Percentiles rank a stretch among this genome's conserved stretches.
phyloP scores from a whole-genome alignment of 2,329 filamentous ascomycete genomes.

The Claviceps citrina region DNA sequence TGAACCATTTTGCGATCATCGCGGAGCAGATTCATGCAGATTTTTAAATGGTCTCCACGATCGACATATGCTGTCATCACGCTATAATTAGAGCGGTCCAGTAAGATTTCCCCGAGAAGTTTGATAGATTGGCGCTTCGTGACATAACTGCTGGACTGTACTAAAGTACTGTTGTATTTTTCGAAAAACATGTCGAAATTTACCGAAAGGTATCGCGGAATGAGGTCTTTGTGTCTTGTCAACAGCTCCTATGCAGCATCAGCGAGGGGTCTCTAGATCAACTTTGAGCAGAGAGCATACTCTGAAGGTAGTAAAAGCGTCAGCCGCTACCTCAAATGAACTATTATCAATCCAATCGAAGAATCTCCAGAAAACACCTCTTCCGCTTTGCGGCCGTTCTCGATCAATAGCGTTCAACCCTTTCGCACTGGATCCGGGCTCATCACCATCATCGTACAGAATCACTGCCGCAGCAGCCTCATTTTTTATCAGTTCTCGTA shows the following conservation, averaged over 20 bases:
- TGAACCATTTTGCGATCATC: slow-evolving; percentile 98
- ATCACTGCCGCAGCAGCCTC: slow-evolving; percentile 84
- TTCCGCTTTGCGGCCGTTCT: slow-evolving; percentile 57
- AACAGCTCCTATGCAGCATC: slow-evolving; percentile 57
- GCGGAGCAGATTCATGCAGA: slow-evolving; percentile 91
- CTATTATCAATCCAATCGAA: slow-evolving; percentile 96
- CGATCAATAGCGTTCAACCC: slow-evolving; percentile 66
- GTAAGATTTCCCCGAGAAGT: slow-evolving; percentile 80
- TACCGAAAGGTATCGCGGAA: slow-evolving; percentile 70
- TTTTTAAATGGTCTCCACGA: slow-evolving; percentile 86
- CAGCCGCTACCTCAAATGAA: slow-evolving; percentile 89
- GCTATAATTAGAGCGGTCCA: slow-evolving; percentile 91
- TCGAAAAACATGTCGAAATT: slow-evolving; percentile 92
- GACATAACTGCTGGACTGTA: slow-evolving; percentile 90
- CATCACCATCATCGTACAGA: slow-evolving; percentile 74
- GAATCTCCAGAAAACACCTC: slow-evolving; percentile 89
- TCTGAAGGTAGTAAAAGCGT: slow-evolving; percentile 94
- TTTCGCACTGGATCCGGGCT: slow-evolving; percentile 54
- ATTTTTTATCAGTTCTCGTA: slow-evolving; percentile 77
- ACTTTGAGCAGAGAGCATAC: slow-evolving; percentile 31
- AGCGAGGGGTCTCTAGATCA: neutral
- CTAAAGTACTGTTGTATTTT: slow-evolving; percentile 72
- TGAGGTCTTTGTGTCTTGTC: slow-evolving; percentile 83
- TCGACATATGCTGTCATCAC: slow-evolving; percentile 98
- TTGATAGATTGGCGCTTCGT: slow-evolving; percentile 98